Percentiles rank a stretch among this genome's conserved stretches.
phyloP scores from a whole-genome alignment of 2,329 filamentous ascomycete genomes.

The Xenoacremonium recifei region DNA sequence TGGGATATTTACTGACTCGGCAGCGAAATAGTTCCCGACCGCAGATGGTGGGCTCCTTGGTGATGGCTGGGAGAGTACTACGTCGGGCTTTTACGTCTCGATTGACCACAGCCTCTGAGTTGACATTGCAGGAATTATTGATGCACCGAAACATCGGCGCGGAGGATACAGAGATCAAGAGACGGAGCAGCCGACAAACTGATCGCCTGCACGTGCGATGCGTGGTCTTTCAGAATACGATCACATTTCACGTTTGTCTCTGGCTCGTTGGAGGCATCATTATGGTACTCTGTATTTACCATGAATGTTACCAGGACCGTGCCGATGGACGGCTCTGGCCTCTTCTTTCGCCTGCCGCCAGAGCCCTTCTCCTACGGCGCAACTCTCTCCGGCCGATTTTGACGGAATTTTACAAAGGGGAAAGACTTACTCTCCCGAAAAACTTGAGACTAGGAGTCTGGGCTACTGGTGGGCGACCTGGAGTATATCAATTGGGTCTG shows the following conservation, averaged over 20 bases:
- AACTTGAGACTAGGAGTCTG: neutral
- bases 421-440: neutral
- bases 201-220: neutral
- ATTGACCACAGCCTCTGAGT: neutral
- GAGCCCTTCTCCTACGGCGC: neutral
- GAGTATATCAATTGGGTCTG: neutral
- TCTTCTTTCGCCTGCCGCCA: neutral
- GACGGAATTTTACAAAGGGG: neutral
- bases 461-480: neutral
- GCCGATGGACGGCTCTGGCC: neutral
- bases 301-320: neutral
- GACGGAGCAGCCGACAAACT: neutral
- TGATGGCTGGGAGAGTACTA: neutral
- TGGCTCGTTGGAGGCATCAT: neutral
- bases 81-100: neutral
- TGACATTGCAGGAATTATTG: neutral
- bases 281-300: neutral
- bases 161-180: no score
- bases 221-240: neutral
- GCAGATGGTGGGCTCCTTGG: neutral
- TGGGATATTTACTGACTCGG: neutral
- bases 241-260: neutral
- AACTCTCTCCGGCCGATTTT: neutral
- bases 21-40: neutral
- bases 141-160: neutral